Percentiles rank a stretch among this genome's conserved stretches.
These are phyloP conservation scores for Nymphaea colorata DNA, from an alignment of 164 flowering plant species.

Conservation along the genomic window DNA sequence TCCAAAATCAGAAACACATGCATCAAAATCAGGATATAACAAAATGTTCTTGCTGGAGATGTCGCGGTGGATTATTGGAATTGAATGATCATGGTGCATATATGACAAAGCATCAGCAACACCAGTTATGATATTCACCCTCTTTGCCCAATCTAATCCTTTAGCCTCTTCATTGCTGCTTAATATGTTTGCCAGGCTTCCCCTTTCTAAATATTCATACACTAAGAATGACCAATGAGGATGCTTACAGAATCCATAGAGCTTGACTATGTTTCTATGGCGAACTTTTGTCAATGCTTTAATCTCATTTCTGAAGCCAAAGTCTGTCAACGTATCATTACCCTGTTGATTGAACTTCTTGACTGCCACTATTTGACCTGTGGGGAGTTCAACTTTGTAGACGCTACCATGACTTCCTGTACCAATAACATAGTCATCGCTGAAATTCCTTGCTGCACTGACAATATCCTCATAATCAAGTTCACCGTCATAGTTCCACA, in stretches of 20 bases:
- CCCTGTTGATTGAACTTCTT: constrained; percentile 31
- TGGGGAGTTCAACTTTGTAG: constrained; percentile 32
- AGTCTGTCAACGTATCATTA: constrained; percentile 10
- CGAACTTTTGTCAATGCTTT: constrained; percentile 31
- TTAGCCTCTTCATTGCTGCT: constrained; percentile 11
- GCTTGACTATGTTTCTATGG: constrained; percentile 64
- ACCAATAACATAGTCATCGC: constrained; percentile 25
- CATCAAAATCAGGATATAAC: constrained; percentile 30
- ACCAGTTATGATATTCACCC: constrained; percentile 44
- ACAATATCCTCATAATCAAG: constrained; percentile 34
- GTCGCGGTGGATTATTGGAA: constrained; percentile 54
- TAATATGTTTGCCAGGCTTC: constrained; percentile 35
- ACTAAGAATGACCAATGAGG: constrained; percentile 33
- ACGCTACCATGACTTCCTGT: constrained; percentile 55
- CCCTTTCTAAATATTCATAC: constrained; percentile 48
- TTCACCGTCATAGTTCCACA: constrained; percentile 46
- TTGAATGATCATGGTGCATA: constrained; percentile 56
- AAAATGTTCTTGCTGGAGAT: constrained; percentile 41
- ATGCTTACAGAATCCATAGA: constrained; percentile 42
- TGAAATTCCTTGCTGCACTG: constrained; percentile 40
- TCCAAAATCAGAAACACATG: constrained; percentile 55
- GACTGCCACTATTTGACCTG: constrained; percentile 45
- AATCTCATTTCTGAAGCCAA: constrained; percentile 50
- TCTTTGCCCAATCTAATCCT: constrained; percentile 31
- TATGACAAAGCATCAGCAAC: constrained; percentile 59